Evolutionary conservation across 768 basidiomycete genomes (phyloP).

Genomic region (Lentinula lateritia): DNA sequence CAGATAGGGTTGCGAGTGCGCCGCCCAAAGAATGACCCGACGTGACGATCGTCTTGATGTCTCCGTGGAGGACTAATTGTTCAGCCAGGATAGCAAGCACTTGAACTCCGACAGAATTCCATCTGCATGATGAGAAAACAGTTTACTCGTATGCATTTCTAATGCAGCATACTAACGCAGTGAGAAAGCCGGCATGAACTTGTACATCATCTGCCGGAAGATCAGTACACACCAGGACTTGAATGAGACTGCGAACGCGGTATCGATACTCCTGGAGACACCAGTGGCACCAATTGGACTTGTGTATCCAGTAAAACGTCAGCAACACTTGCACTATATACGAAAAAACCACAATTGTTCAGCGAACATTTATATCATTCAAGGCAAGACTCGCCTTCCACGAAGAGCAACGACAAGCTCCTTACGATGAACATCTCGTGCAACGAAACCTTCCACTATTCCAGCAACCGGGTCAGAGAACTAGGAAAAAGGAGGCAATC

Average conservation of each 20-base stretch:
- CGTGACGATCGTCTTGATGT: conserved; percentile 32
- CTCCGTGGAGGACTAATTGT: conserved; percentile 30
- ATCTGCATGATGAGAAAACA: conserved; percentile 23
- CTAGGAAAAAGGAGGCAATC: conserved; percentile 16
- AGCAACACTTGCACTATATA: conserved; percentile 31
- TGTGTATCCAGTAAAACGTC: conserved; percentile 39
- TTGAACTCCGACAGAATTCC: conserved; percentile 41
- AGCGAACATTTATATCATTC: not conserved
- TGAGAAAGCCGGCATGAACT: conserved; percentile 47
- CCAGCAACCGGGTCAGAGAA: conserved; percentile 37
- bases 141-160: not conserved
- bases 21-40: conserved; percentile 55
- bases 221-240: not conserved
- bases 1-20: conserved; percentile 42
- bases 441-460: conserved; percentile 42
- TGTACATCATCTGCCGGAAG: conserved; percentile 27
- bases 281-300: conserved; percentile 35
- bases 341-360: not conserved
- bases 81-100: conserved; percentile 29
- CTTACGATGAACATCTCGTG: conserved; percentile 36
- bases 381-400: conserved; percentile 33
- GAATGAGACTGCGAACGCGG: conserved; percentile 24
- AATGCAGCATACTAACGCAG: conserved; percentile 28
- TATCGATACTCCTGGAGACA: conserved; percentile 36
- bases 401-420: conserved; percentile 46